Base-by-base conservation (phyloP, 768 basidiomycete species). In the Cystobasidium tubakii region DNA sequence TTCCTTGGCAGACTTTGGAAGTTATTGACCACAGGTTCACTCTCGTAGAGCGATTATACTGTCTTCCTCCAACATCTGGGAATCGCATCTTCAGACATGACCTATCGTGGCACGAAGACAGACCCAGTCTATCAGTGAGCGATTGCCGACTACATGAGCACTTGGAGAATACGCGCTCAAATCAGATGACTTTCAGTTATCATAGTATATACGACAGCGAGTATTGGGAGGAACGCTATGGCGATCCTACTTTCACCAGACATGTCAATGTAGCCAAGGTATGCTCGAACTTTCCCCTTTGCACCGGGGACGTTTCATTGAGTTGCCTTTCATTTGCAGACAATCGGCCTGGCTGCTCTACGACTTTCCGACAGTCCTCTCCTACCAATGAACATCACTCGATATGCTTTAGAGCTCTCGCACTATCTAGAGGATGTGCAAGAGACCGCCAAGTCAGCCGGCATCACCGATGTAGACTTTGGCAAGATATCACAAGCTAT, bases 61-160 rank as follows among this genome's bases (percentile, higher is more conserved):
- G 89, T 91, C 12, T 96, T 97, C 83, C 82, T 98, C 77, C 91
- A 97, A 81, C 84, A 88, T 50, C 83, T 87, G 65, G 89, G 89
- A 1, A 85, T 89, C 66, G 81, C 86, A 57, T 74, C 77, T 10
- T 70, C 77, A 1, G 78, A 81, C 71, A 76, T 80, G 19, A 82
- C 81, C 0, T 82, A 80, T 76, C 54, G 74, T 10, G 77, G 81
- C 19, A 77, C 75, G 10, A 78, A 75, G 12, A 64, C 76, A 81
- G 85, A 80, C 84, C 84, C 79, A 75, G 78, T 23, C 62, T 53
- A 29, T 71, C 55, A 64, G 39, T 78, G 29, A 19, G 36, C 50
- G 74, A 69, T 62, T 50, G 42, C 55, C 29, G n/a, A 19, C n/a
- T n/a, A n/a, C n/a, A n/a, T n/a, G n/a, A n/a, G n/a, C n/a, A n/a